These are phyloP conservation scores for Trichoderma breve DNA, from an alignment of 2,329 filamentous ascomycete genomes.

Conservation along the genomic window DNA sequence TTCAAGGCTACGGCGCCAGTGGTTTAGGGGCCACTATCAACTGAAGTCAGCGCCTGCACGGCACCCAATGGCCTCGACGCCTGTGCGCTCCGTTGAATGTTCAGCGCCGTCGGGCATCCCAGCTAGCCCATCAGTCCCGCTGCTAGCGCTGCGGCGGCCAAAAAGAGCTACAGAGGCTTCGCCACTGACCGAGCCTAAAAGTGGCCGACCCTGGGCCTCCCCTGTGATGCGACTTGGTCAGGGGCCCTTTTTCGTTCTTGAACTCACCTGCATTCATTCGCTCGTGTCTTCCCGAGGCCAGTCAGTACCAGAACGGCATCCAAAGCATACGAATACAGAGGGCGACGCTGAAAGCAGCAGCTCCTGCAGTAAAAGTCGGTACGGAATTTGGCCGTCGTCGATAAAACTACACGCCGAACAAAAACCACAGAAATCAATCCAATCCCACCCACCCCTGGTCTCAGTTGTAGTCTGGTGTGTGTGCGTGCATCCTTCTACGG, in stretches of 20 bases:
- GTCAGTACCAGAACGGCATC: background rate
- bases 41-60: slow-evolving; percentile 17
- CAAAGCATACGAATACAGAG: background rate
- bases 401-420: background rate
- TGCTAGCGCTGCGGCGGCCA: background rate
- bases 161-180: background rate
- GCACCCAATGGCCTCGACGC: slow-evolving; percentile 15
- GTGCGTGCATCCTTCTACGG: slow-evolving; percentile 11
- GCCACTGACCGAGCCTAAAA: slow-evolving; percentile 13
- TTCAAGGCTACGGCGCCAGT: background rate
- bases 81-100: background rate
- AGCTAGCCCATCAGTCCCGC: background rate
- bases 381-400: background rate
- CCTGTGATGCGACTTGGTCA: background rate
- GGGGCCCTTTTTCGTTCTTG: slow-evolving; percentile 3
- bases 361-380: background rate
- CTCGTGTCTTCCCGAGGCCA: background rate
- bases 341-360: background rate
- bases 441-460: background rate
- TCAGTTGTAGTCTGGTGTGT: background rate
- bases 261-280: background rate
- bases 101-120: background rate
- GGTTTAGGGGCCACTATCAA: slow-evolving; percentile 11
- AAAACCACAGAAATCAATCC: background rate
- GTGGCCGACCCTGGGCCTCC: slow-evolving; percentile 2